Percentiles rank a stretch among this genome's conserved stretches.
Conservation (phyloP, 352 stramenopile genomes). For the Phytophthora boehmeriae region DNA sequence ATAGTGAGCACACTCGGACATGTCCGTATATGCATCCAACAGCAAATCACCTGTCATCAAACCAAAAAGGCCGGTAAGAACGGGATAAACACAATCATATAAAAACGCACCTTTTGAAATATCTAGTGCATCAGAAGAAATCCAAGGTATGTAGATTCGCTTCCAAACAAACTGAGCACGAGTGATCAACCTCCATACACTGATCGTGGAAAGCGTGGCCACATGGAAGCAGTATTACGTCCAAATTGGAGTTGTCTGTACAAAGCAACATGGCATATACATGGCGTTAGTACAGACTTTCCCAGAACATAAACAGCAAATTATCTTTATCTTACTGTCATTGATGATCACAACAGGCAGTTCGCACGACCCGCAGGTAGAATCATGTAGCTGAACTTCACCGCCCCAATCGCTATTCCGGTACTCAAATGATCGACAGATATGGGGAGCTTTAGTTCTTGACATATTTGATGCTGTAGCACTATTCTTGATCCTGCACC, state of each 20-base stretch:
- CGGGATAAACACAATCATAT: neutral
- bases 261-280: slow-evolving; percentile 2
- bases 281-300: slow-evolving; percentile 9
- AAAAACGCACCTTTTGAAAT: slow-evolving; percentile 8
- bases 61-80: slow-evolving; percentile 3
- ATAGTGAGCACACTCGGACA: neutral
- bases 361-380: slow-evolving; percentile 71
- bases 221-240: slow-evolving; percentile 77
- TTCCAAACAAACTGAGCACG: slow-evolving; percentile 77
- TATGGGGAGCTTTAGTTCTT: slow-evolving; percentile 18
- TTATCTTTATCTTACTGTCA: slow-evolving; percentile 52
- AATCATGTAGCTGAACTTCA: slow-evolving; percentile 87
- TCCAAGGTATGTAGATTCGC: slow-evolving; percentile 53
- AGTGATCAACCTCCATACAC: slow-evolving; percentile 60
- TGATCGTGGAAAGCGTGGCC: slow-evolving; percentile 78
- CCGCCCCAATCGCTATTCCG: slow-evolving; percentile 88
- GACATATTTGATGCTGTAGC: slow-evolving; percentile 13
- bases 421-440: slow-evolving; percentile 73
- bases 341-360: slow-evolving; percentile 83
- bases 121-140: slow-evolving; percentile 30
- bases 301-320: neutral
- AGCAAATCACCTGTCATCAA: neutral
- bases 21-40: neutral
- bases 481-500: slow-evolving; percentile 8
- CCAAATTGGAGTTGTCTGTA: slow-evolving; percentile 77